phyloP scores from a whole-genome alignment of 768 basidiomycete genomes.

The Rubroboletus pulcherrimus region DNA sequence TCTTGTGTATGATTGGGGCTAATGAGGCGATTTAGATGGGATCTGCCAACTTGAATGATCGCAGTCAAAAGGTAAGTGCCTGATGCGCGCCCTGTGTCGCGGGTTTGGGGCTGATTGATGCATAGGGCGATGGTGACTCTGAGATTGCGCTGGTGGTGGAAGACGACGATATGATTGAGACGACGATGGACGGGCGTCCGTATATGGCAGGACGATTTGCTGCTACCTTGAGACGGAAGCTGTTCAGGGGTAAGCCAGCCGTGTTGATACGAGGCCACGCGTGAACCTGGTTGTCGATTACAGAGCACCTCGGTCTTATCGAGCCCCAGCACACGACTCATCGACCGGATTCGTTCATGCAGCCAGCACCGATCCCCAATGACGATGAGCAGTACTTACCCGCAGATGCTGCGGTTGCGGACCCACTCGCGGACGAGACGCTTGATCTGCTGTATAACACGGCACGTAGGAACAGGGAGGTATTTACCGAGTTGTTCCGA shows the following conservation, averaged over 20 bases:
- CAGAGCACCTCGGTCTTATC: conserved; percentile 88
- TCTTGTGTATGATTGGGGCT: neutral
- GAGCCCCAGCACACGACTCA: conserved; percentile 55
- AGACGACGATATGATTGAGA: conserved; percentile 72
- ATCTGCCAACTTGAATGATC: conserved; percentile 90
- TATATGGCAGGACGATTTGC: conserved; percentile 80
- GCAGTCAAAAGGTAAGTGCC: conserved; percentile 62
- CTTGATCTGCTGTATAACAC: conserved; percentile 61
- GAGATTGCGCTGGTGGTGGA: conserved; percentile 94
- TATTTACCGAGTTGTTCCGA: conserved; percentile 83
- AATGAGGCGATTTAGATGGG: conserved; percentile 58
- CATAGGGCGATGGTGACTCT: conserved; percentile 86
- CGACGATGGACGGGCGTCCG: conserved; percentile 73
- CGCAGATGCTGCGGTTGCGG: conserved; percentile 68
- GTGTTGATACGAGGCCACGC: neutral
- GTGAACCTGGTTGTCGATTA: conserved; percentile 6
- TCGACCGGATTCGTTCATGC: conserved; percentile 60
- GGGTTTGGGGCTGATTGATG: conserved; percentile 6
- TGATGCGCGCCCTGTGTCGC: neutral
- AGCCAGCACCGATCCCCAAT: conserved; percentile 68
- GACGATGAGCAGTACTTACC: conserved; percentile 55
- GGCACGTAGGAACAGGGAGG: conserved; percentile 74
- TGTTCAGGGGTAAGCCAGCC: conserved; percentile 64
- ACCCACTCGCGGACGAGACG: conserved; percentile 68
- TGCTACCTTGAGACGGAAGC: conserved; percentile 72